A percentile compares a stretch with the other conserved stretches of the same genome.
Evolutionary conservation across 1,139 yeast genomes (phyloP).

Genomic region (Meyerozyma smithsonii): DNA sequence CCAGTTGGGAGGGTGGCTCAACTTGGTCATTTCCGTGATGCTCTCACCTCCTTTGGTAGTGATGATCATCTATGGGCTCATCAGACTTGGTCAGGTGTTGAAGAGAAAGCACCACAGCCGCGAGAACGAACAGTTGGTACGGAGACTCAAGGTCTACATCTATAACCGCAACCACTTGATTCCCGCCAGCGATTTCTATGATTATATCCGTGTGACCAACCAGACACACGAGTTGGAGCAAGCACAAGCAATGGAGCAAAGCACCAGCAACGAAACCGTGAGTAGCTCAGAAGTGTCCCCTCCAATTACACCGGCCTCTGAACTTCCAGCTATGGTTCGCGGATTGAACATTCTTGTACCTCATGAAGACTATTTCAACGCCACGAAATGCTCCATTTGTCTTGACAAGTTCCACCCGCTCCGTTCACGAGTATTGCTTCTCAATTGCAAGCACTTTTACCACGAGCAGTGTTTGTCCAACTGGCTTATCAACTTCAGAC

Average conservation of each 20-base stretch:
- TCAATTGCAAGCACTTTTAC: slow-evolving; percentile 41
- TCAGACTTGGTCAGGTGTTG: slow-evolving; percentile 28
- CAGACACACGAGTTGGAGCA: slow-evolving; percentile 7
- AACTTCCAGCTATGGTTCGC: slow-evolving; percentile 1
- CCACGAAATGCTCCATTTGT: slow-evolving; percentile 45
- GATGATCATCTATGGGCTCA: slow-evolving; percentile 28
- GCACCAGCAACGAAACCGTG: background rate
- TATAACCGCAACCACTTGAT: slow-evolving; percentile 36
- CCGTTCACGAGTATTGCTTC: slow-evolving; percentile 34
- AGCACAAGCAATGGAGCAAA: slow-evolving; percentile 3
- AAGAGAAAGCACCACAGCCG: slow-evolving; percentile 14
- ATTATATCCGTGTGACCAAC: slow-evolving; percentile 16
- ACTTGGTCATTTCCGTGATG: slow-evolving; percentile 36
- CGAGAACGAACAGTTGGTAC: slow-evolving; percentile 33
- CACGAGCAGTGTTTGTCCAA: slow-evolving; percentile 43
- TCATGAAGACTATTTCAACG: slow-evolving; percentile 34
- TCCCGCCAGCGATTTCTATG: slow-evolving; percentile 19
- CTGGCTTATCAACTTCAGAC: slow-evolving; percentile 42
- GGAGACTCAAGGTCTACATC: slow-evolving; percentile 35
- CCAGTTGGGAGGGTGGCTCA: slow-evolving; percentile 37
- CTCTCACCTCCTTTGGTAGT: slow-evolving; percentile 43
- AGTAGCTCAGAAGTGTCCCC: background rate
- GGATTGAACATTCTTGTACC: slow-evolving; percentile 19
- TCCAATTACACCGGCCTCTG: background rate
- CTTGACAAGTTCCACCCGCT: slow-evolving; percentile 37